Evolutionary conservation across 2,329 filamentous ascomycete genomes (phyloP).

Genomic region (Truncatella angustata): DNA sequence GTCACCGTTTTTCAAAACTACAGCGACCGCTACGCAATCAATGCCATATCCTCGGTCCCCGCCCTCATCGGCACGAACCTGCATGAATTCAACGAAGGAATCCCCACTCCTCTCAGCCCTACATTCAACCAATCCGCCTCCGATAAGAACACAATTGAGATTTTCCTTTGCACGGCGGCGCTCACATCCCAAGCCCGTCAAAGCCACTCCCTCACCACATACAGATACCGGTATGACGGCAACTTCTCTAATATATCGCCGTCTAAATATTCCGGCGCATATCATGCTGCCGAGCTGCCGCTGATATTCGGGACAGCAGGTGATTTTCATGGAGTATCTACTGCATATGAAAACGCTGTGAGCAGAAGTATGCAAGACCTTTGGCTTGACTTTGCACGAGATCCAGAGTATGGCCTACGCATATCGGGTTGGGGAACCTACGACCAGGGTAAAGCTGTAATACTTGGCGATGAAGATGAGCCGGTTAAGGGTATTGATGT

Average conservation of each 20-base stretch:
- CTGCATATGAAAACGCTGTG: background rate
- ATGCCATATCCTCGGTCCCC: background rate
- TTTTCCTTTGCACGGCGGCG: background rate
- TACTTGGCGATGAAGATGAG: too few relatives aligned
- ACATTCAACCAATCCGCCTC: background rate
- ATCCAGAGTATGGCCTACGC: too few relatives aligned
- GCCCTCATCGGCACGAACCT: background rate
- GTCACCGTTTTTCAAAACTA: background rate
- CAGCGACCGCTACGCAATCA: background rate
- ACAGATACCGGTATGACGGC: conserved; percentile 26
- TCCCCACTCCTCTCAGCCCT: background rate
- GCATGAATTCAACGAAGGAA: background rate
- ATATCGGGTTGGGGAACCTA: too few relatives aligned
- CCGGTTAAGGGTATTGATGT: too few relatives aligned
- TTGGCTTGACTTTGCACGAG: background rate
- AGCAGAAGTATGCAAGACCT: conserved; percentile 1
- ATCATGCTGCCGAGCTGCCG: conserved; percentile 30
- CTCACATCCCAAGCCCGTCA: background rate
- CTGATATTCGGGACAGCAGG: conserved; percentile 30
- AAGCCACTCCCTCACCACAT: conserved; percentile 12
- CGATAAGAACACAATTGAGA: background rate
- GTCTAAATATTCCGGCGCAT: conserved; percentile 24
- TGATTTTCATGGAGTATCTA: background rate
- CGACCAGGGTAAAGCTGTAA: too few relatives aligned
- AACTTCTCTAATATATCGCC: conserved; percentile 29